These are phyloP conservation scores for Colletotrichum sidae DNA, from an alignment of 2,329 filamentous ascomycete genomes.

Conservation along the genomic window DNA sequence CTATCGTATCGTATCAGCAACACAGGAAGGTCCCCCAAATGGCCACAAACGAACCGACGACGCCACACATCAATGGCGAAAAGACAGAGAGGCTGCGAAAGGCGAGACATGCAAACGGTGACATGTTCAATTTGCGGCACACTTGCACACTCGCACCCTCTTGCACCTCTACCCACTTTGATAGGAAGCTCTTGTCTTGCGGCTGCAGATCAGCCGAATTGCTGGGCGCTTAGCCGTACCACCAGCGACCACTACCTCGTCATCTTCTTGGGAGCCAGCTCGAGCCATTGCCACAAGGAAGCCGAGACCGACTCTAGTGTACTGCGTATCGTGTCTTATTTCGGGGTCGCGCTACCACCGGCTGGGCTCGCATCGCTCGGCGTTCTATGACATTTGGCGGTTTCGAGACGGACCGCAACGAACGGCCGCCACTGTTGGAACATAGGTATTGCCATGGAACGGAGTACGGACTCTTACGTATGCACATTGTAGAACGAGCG, in stretches of 20 bases:
- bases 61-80: conserved; percentile 10
- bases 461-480: too few relatives aligned
- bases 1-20: background rate
- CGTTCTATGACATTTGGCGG: conserved; percentile 31
- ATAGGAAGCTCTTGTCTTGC: conserved; percentile 22
- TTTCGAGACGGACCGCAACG: conserved; percentile 24
- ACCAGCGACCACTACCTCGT: conserved; percentile 19
- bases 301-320: conserved; percentile 4
- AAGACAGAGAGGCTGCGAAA: background rate
- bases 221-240: conserved; percentile 30
- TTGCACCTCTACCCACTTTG: background rate
- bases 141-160: background rate
- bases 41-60: conserved; percentile 11
- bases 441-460: background rate
- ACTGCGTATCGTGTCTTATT: conserved; percentile 10
- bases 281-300: conserved; percentile 23
- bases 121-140: conserved; percentile 12
- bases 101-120: conserved; percentile 21
- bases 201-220: conserved; percentile 30
- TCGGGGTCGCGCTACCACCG: conserved; percentile 7
- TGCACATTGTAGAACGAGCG: background rate
- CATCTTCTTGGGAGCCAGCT: conserved; percentile 4
- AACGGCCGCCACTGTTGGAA: conserved; percentile 16
- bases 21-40: conserved; percentile 25
- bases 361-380: conserved; percentile 9